These are phyloP conservation scores for Fusarium sp. DNA, from an alignment of 2,329 filamentous ascomycete species.

Conservation along the genomic window DNA sequence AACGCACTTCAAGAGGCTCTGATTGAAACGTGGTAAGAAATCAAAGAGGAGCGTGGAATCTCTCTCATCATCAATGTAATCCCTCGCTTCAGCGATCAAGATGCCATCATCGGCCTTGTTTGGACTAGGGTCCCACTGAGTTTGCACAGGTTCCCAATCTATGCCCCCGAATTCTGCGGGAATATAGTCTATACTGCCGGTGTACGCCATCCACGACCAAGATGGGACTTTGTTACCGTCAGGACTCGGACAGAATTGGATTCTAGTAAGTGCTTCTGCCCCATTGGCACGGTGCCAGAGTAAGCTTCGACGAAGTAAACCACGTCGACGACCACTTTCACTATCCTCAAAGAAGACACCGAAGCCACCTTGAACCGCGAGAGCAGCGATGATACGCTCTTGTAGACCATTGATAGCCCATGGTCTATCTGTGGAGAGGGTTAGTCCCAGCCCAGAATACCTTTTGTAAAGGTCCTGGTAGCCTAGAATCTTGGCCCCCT, in stretches of 20 bases:
- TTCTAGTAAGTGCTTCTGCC: neutral
- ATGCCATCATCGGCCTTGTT: too few species aligned
- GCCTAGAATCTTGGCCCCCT: slow-evolving; percentile 1
- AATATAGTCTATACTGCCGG: slow-evolving; percentile 8
- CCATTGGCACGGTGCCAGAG: neutral
- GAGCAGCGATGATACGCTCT: neutral
- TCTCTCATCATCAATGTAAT: too few species aligned
- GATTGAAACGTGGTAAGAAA: too few species aligned
- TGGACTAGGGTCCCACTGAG: too few species aligned
- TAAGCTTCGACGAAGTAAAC: slow-evolving; percentile 2
- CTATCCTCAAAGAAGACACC: slow-evolving; percentile 5
- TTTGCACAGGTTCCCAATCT: too few species aligned
- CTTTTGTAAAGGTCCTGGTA: slow-evolving; percentile 20
- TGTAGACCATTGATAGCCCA: slow-evolving; percentile 19
- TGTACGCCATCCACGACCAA: slow-evolving; percentile 27
- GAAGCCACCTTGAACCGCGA: slow-evolving; percentile 1
- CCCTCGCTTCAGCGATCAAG: too few species aligned
- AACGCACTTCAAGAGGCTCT: too few species aligned
- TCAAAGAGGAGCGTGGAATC: too few species aligned
- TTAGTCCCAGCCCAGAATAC: neutral
- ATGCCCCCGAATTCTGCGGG: too few species aligned
- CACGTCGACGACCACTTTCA: neutral
- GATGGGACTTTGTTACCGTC: slow-evolving; percentile 2
- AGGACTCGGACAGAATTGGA: neutral
- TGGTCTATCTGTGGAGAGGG: neutral